Evolutionary conservation across 1,284 basidiomycete species (phyloP).

Genomic region (Moesziomyces sp.): DNA sequence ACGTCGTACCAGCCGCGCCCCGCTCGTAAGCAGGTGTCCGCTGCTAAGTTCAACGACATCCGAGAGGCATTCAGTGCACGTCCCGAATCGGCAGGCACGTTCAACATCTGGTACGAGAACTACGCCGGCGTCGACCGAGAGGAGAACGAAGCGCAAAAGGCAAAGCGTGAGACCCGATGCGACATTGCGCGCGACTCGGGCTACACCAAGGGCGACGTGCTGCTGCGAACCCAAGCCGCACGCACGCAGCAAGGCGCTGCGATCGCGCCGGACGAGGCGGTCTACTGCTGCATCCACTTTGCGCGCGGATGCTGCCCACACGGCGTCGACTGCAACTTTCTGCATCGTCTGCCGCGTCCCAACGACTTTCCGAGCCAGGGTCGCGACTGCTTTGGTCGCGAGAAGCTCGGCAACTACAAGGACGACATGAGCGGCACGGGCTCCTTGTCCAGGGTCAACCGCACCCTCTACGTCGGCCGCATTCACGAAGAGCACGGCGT

Average conservation of each 20-base stretch:
- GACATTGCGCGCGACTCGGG: constrained; percentile 88
- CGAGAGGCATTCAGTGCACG: constrained; percentile 53
- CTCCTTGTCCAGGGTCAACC: constrained; percentile 90
- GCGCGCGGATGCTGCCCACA: constrained; percentile 96
- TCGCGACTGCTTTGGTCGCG: constrained; percentile 94
- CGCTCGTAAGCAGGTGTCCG: constrained; percentile 62
- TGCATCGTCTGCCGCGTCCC: constrained; percentile 78
- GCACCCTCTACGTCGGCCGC: constrained; percentile 92
- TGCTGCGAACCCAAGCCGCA: constrained; percentile 28
- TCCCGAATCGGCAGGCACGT: constrained; percentile 57
- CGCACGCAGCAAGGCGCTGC: constrained; percentile 19
- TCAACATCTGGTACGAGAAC: constrained; percentile 98
- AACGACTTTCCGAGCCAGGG: constrained; percentile 84
- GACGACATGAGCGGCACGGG: constrained; percentile 99
- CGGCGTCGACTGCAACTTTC: constrained; percentile 93
- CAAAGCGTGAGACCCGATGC: constrained; percentile 89
- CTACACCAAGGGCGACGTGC: constrained; percentile 74
- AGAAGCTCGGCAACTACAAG: constrained; percentile 96
- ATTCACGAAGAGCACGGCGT: constrained; percentile 71
- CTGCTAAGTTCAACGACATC: constrained; percentile 58
- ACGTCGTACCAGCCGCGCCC: constrained; percentile 56
- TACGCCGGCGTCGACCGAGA: constrained; percentile 79
- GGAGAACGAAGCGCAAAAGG: constrained; percentile 73
- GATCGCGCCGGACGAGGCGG: constrained; percentile 73
- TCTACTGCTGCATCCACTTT: constrained; percentile 95